Evolutionary conservation across 2,329 filamentous ascomycete genomes (phyloP), one percentile per base, ranked within the genome.

Genomic region (Cercospora zeina): DNA sequence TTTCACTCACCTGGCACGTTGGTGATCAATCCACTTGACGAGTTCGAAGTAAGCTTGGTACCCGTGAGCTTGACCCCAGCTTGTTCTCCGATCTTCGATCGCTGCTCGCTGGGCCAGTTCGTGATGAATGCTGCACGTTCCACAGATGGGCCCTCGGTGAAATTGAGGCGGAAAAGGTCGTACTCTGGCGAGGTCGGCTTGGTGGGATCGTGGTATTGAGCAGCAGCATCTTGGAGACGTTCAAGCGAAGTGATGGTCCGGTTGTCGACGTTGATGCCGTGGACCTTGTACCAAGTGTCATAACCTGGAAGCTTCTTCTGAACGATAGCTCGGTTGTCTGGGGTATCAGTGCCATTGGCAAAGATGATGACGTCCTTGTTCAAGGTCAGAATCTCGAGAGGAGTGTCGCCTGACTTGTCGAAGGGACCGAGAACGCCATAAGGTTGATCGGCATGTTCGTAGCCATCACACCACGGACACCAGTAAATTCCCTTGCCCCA

Each of bases 391-490:
- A 61, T 61, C 36, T 63, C 61, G 11, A 59, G 58, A 1, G 58
- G 57, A 30, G 61, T 61, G 33, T 56, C 47, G 19, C 57, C 61
- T 9, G 51, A 51, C 27, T 51, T 39, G 42, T 53, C 45, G 3
- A 63, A 34, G 21, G 61, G 61, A 10, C 61, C 61, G 14, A 65
- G 54, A 19, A 65, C 45, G 14, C 62, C 64, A n/a, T 54, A 49
- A 6, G 54, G 33, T 16, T 64, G 62, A 34, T 65, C 58, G 13
- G 34, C 58, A 53, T 63, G 64, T 31, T 65, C 62, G 50, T 62
- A 65, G n/a, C 68, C 68, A 37, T 70, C 68, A 42, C 68, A 68
- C 58, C 68, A 67, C 13, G 63, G 62, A 51, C 68, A 70, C 61
- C 68, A 66, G 49, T 71, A 70, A 16, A 69, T 66, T 24, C 63